Conservation (phyloP, 2,329 filamentous ascomycete species). For the Raffaelea albimanens region DNA sequence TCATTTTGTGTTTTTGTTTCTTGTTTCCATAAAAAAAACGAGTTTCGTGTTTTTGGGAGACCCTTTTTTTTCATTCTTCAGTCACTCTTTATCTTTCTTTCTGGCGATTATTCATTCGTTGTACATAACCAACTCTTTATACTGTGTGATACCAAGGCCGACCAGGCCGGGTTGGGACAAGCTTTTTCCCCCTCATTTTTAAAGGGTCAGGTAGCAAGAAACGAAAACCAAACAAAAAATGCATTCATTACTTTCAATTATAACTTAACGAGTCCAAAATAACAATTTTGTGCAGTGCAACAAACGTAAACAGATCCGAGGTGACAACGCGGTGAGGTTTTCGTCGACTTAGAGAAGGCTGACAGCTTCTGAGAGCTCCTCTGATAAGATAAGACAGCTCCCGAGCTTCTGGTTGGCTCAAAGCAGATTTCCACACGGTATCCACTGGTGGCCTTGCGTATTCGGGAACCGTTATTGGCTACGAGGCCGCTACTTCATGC, state of each 20-base stretch:
- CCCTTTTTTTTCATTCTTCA: slow-evolving; percentile 2
- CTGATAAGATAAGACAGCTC: not conserved
- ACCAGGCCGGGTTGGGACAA: not conserved
- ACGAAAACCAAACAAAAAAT: not conserved
- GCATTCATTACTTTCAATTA: not conserved
- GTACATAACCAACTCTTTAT: not conserved
- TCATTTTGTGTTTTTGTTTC: not conserved
- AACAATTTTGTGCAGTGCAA: too few species aligned
- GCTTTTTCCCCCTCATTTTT: not conserved
- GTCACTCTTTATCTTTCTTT: not conserved
- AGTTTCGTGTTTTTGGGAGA: not conserved
- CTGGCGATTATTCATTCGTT: not conserved
- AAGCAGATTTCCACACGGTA: not conserved
- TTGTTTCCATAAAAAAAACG: not conserved
- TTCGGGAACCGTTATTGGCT: not conserved
- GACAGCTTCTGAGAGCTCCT: not conserved
- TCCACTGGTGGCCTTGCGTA: not conserved
- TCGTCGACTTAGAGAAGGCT: not conserved
- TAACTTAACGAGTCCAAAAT: not conserved
- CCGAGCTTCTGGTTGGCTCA: not conserved
- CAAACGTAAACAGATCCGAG: not conserved
- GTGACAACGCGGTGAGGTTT: not conserved
- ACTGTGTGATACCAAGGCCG: not conserved
- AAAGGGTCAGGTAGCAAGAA: not conserved
- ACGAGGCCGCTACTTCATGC: not conserved